Conservation (phyloP, 768 basidiomycete species). For the Pisolithus orientalis region DNA sequence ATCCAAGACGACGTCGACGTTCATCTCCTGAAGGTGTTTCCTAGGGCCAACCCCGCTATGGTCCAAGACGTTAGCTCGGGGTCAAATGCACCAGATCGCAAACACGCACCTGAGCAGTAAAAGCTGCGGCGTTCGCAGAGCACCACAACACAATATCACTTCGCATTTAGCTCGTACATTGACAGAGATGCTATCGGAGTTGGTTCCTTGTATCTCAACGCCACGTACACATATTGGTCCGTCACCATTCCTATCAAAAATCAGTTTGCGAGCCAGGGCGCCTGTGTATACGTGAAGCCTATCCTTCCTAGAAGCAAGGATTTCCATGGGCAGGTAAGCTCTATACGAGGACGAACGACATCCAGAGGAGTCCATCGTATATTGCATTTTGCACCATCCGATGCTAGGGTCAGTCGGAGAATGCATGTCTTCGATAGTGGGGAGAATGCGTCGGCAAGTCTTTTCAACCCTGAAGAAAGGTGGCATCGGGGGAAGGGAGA, state of each 20-base stretch:
- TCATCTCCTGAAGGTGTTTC: slow-evolving; percentile 29
- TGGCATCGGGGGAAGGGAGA: background rate
- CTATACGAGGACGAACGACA: slow-evolving; percentile 10
- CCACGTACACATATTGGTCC: background rate
- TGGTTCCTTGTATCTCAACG: background rate
- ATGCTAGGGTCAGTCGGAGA: background rate
- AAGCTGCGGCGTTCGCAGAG: slow-evolving; percentile 38
- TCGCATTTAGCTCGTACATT: slow-evolving; percentile 12
- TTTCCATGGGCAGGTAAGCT: slow-evolving; percentile 8
- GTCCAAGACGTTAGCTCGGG: too few relatives aligned
- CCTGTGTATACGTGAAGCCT: slow-evolving; percentile 11
- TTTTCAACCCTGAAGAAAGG: background rate
- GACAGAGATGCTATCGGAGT: background rate
- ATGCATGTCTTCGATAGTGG: slow-evolving; percentile 1
- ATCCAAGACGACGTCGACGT: slow-evolving; percentile 21
- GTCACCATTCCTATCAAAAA: background rate
- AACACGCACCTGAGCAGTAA: slow-evolving; percentile 27
- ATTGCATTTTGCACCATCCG: slow-evolving; percentile 2
- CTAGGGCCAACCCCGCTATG: slow-evolving; percentile 39
- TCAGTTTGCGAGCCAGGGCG: slow-evolving; percentile 1
- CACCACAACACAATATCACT: slow-evolving; percentile 32
- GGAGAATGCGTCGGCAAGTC: background rate
- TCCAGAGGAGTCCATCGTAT: background rate
- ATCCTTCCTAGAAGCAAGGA: slow-evolving; percentile 1
- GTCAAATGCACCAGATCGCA: background rate